A percentile compares a stretch with the other conserved stretches of the same genome.
phyloP scores from a whole-genome alignment of 371 early-diverging fungal genomes.

The Zychaea mexicana region DNA sequence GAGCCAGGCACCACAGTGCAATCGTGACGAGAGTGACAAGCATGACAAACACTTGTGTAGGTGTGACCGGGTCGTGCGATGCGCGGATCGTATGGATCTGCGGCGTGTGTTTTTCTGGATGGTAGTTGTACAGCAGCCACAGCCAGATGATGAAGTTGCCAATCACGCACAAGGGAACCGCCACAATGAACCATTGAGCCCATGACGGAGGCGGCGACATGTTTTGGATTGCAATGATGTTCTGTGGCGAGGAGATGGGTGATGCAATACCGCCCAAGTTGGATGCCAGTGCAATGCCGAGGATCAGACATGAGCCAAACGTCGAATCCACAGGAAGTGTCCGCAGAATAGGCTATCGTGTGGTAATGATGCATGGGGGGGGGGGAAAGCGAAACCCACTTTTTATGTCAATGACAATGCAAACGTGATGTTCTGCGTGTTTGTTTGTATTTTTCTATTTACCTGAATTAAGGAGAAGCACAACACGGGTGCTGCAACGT shows the following conservation, averaged over 20 bases:
- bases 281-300: slow-evolving; percentile 83
- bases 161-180: slow-evolving; percentile 63
- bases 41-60: slow-evolving; percentile 64
- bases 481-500: slow-evolving; percentile 98
- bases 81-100: slow-evolving; percentile 59
- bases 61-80: slow-evolving; percentile 55
- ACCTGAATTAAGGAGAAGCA: slow-evolving; percentile 90
- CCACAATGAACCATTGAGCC: slow-evolving; percentile 65
- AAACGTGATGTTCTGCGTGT: not conserved
- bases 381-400: not conserved
- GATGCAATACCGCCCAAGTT: slow-evolving; percentile 87
- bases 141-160: slow-evolving; percentile 75
- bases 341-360: slow-evolving; percentile 67
- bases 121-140: slow-evolving; percentile 60
- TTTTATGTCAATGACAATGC: not conserved
- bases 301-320: slow-evolving; percentile 74
- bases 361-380: too few relatives aligned
- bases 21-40: slow-evolving; percentile 71
- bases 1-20: slow-evolving; percentile 78
- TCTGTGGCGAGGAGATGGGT: slow-evolving; percentile 85
- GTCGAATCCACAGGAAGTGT: slow-evolving; percentile 66
- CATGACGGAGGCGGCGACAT: slow-evolving; percentile 77
- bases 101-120: slow-evolving; percentile 62
- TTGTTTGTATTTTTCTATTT: not conserved
- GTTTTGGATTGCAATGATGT: slow-evolving; percentile 73